Conservation (phyloP, 768 basidiomycete genomes). For the Xerocomellus amylosporus region DNA sequence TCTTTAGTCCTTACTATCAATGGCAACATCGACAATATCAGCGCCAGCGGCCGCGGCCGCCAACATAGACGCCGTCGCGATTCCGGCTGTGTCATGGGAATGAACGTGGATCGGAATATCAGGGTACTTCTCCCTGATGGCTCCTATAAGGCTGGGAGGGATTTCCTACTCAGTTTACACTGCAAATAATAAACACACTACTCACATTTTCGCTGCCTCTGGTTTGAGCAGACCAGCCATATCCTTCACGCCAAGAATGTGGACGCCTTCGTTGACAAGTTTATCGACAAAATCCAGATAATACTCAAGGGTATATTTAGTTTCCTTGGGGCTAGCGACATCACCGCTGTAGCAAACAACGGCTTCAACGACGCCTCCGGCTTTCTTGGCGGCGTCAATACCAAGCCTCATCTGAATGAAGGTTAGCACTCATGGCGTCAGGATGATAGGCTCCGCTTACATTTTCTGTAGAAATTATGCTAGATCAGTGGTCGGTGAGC, state of each 20-base stretch:
- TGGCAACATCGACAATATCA: slow-evolving; percentile 96
- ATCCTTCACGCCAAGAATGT: slow-evolving; percentile 97
- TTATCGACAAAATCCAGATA: slow-evolving; percentile 95
- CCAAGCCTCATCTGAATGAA: slow-evolving; percentile 83
- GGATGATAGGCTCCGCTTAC: slow-evolving; percentile 37
- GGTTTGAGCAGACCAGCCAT: slow-evolving; percentile 98
- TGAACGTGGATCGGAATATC: slow-evolving; percentile 99
- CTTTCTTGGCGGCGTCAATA: slow-evolving; percentile 99
- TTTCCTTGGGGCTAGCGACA: slow-evolving; percentile 90
- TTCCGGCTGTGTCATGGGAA: slow-evolving; percentile 99
- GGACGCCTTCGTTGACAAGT: slow-evolving; percentile 92
- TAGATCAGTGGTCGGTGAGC: slow-evolving; percentile 1
- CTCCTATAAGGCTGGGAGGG: slow-evolving; percentile 72
- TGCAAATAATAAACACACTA: slow-evolving; percentile 9
- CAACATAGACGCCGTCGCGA: slow-evolving; percentile 96
- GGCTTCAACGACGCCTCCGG: slow-evolving; percentile 96
- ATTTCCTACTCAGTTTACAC: slow-evolving; percentile 6
- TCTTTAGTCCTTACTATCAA: slow-evolving; percentile 74
- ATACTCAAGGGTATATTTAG: slow-evolving; percentile 96
- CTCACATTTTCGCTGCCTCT: slow-evolving; percentile 84
- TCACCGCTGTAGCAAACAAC: slow-evolving; percentile 99
- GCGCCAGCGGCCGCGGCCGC: slow-evolving; percentile 96
- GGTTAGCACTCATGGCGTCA: slow-evolving; percentile 11
- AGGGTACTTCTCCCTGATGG: slow-evolving; percentile 94
- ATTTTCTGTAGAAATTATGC: slow-evolving; percentile 51